These are phyloP conservation scores for Colletotrichum spaethianum DNA, from an alignment of 2,329 filamentous ascomycete species.

Conservation along the genomic window DNA sequence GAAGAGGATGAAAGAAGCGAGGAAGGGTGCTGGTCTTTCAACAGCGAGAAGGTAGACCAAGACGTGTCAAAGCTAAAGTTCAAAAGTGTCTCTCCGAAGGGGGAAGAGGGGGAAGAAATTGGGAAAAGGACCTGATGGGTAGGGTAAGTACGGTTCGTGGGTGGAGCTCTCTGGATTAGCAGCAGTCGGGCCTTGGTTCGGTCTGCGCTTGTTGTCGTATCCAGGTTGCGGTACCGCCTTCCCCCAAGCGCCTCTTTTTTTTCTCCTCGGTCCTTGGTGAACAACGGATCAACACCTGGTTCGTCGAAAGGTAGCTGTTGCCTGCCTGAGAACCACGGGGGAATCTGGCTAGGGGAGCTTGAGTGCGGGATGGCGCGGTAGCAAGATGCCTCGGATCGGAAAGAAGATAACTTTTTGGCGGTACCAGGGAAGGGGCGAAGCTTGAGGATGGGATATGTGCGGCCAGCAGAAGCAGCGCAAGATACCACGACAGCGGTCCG, in stretches of 20 bases:
- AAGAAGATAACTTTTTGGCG: not conserved
- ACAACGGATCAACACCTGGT: slow-evolving; percentile 1
- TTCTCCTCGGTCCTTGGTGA: not conserved
- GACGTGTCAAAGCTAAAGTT: slow-evolving; percentile 27
- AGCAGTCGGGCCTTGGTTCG: slow-evolving; percentile 18
- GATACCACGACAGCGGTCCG: not conserved
- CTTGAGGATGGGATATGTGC: slow-evolving; percentile 12
- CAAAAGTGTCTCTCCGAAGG: slow-evolving; percentile 7
- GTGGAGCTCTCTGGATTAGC: slow-evolving; percentile 25
- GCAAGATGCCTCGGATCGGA: not conserved
- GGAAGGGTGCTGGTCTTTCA: not conserved
- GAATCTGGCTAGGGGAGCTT: not conserved
- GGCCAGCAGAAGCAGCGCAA: slow-evolving; percentile 8
- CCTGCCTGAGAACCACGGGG: not conserved
- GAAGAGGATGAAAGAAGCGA: not conserved
- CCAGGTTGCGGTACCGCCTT: slow-evolving; percentile 15
- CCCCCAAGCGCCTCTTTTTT: slow-evolving; percentile 12
- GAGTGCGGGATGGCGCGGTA: slow-evolving; percentile 9
- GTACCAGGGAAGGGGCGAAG: not conserved
- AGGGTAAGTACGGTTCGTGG: slow-evolving; percentile 29
- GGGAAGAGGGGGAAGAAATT: slow-evolving; percentile 20
- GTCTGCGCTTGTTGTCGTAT: slow-evolving; percentile 15
- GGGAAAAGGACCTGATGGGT: slow-evolving; percentile 6
- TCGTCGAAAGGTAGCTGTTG: slow-evolving; percentile 2
- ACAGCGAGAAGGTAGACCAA: not conserved